A percentile compares a stretch with the other conserved stretches of the same genome.
Conservation (phyloP, 257 asterid species). For the Solanum virginianum region DNA sequence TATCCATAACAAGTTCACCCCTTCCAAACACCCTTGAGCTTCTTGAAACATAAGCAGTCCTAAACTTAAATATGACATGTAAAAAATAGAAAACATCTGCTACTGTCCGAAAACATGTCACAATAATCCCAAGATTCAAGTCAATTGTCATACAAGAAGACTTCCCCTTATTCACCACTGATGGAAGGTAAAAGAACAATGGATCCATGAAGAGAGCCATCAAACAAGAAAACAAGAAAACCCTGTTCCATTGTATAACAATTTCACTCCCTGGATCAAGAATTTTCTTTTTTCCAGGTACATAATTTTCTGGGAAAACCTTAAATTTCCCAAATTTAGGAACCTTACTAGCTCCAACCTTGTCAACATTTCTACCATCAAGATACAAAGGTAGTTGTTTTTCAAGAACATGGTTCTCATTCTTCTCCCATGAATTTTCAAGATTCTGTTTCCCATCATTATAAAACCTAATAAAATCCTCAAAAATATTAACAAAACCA, state of each 20-base stretch:
- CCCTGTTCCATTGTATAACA: slow-evolving; percentile 67
- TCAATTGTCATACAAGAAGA: slow-evolving; percentile 70
- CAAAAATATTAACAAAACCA: not conserved
- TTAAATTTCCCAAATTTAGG: slow-evolving; percentile 48
- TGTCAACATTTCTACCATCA: slow-evolving; percentile 32
- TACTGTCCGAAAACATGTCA: slow-evolving; percentile 63
- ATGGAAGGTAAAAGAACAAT: slow-evolving; percentile 65
- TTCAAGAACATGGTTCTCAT: slow-evolving; percentile 25
- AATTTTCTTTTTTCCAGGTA: slow-evolving; percentile 27
- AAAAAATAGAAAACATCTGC: slow-evolving; percentile 64
- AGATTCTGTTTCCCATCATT: slow-evolving; percentile 41
- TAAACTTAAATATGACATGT: slow-evolving; percentile 54
- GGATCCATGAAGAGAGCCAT: slow-evolving; percentile 79
- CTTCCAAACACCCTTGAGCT: slow-evolving; percentile 83
- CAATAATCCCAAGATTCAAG: slow-evolving; percentile 47
- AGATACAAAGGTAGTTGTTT: slow-evolving; percentile 20
- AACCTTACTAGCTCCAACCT: slow-evolving; percentile 1
- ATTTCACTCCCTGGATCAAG: slow-evolving; percentile 77
- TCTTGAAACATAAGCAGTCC: slow-evolving; percentile 76
- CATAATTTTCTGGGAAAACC: slow-evolving; percentile 56
- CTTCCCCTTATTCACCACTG: slow-evolving; percentile 32
- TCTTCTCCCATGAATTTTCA: slow-evolving; percentile 39
- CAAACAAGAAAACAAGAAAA: slow-evolving; percentile 65
- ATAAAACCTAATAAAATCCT: slow-evolving; percentile 37
- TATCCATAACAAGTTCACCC: slow-evolving; percentile 89